A percentile compares a stretch with the other conserved stretches of the same genome.
Conservation (phyloP, 1,284 basidiomycete genomes). For the Ceraceosorus guamensis region DNA sequence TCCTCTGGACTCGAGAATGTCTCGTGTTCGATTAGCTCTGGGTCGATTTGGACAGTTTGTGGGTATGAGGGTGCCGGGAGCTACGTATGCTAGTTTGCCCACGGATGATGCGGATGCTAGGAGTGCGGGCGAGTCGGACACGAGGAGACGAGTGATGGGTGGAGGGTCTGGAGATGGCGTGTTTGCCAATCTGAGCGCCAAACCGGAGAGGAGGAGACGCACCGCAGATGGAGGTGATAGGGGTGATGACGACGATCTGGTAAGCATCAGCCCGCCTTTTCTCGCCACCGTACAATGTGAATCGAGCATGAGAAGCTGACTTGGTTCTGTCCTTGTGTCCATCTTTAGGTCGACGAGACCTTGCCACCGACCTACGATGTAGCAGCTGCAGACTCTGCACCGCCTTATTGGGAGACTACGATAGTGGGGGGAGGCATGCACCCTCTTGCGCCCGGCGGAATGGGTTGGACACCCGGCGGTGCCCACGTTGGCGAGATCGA, state of each 20-base stretch:
- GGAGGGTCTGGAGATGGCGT: constrained; percentile 87
- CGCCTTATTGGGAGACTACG: constrained; percentile 95
- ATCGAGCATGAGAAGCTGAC: no score
- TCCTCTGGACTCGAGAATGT: no score
- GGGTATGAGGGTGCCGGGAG: constrained; percentile 45
- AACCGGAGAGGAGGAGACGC: constrained; percentile 57
- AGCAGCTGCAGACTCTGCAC: constrained; percentile 83
- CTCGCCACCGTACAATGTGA: no score
- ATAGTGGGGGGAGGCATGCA: constrained; percentile 56
- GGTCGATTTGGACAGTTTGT: constrained; percentile 42
- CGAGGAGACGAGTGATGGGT: constrained; percentile 51
- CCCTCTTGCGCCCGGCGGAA: constrained; percentile 53
- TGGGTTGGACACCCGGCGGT: constrained; percentile 45
- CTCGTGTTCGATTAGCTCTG: constrained; percentile 23
- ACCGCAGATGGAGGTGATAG: constrained; percentile 47
- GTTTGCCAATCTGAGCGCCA: constrained; percentile 88
- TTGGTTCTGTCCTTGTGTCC: not conserved
- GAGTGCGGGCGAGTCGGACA: no score
- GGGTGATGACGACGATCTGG: constrained; percentile 61
- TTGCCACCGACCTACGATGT: constrained; percentile 67
- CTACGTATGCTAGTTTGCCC: constrained; percentile 27
- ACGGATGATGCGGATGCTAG: constrained; percentile 13
- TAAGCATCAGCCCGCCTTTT: no score
- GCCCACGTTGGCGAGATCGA: constrained; percentile 47
- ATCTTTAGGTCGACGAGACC: constrained; percentile 47